A percentile compares a stretch with the other conserved stretches of the same genome.
phyloP scores from a whole-genome alignment of 805 yeast species.

The Kodamaea lidongshanica region DNA sequence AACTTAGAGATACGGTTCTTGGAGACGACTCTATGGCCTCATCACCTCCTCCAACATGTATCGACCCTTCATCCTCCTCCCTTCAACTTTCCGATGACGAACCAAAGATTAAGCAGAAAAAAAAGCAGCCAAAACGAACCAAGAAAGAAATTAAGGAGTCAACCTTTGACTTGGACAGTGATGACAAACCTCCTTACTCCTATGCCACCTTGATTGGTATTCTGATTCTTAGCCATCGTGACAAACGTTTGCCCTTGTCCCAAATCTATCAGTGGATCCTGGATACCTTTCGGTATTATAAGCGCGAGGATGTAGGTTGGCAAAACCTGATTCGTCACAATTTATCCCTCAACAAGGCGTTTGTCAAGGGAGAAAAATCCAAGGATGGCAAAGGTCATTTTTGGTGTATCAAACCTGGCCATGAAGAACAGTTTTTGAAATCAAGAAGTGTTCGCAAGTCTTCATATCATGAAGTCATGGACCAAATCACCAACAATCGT shows the following conservation, averaged over 20 bases:
- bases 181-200: slow-evolving; percentile 84
- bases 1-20: not conserved
- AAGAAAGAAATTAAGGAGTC: slow-evolving; percentile 25
- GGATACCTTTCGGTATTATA: slow-evolving; percentile 75
- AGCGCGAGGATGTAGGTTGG: slow-evolving; percentile 89
- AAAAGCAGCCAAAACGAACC: slow-evolving; percentile 7
- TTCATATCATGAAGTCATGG: slow-evolving; percentile 40
- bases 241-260: slow-evolving; percentile 35
- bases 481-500: slow-evolving; percentile 22
- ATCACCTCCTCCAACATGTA: slow-evolving; percentile 13
- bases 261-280: slow-evolving; percentile 93
- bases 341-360: slow-evolving; percentile 86
- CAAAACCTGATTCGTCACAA: slow-evolving; percentile 96
- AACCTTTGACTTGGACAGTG: slow-evolving; percentile 44
- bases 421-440: slow-evolving; percentile 72
- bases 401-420: slow-evolving; percentile 86
- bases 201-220: slow-evolving; percentile 91
- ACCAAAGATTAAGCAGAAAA: slow-evolving; percentile 18
- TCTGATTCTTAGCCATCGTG: slow-evolving; percentile 80
- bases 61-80: slow-evolving; percentile 13
- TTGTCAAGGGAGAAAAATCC: slow-evolving; percentile 83
- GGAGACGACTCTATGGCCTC: slow-evolving; percentile 3
- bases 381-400: slow-evolving; percentile 88
- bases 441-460: slow-evolving; percentile 46
- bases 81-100: slow-evolving; percentile 10